Percentiles rank a stretch among this genome's conserved stretches.
These are phyloP conservation scores for Ceratobasidium sp. DNA, from an alignment of 1,284 basidiomycete genomes.

Conservation along the genomic window DNA sequence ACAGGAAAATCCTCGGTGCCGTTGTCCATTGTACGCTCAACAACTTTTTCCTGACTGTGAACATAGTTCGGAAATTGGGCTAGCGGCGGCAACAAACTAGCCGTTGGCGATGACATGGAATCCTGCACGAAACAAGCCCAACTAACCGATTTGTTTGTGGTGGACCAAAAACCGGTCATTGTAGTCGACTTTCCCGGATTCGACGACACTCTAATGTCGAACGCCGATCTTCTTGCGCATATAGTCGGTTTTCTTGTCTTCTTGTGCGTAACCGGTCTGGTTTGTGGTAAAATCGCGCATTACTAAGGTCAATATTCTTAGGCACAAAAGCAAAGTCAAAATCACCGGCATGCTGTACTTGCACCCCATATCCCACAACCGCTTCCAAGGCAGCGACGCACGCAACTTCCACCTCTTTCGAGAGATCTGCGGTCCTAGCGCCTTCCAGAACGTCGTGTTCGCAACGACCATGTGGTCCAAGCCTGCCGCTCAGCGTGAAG, in stretches of 20 bases:
- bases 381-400: constrained; percentile 65
- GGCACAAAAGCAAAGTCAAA: too few species aligned
- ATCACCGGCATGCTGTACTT: constrained; percentile 62
- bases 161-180: constrained; percentile 7
- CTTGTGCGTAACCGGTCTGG: not conserved
- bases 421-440: constrained; percentile 64
- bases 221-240: not conserved
- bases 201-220: not conserved
- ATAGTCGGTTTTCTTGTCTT: not conserved
- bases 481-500: not conserved
- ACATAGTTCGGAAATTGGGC: not conserved
- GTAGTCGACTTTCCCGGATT: constrained; percentile 10
- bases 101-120: not conserved
- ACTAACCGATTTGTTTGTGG: not conserved
- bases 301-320: too few species aligned
- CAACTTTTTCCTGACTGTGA: not conserved
- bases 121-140: not conserved
- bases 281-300: too few species aligned
- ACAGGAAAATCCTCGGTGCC: not conserved
- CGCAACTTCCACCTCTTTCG: constrained; percentile 67
- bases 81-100: not conserved
- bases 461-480: constrained; percentile 65
- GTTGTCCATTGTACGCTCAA: too few species aligned
- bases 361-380: constrained; percentile 67
- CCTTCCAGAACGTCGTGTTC: constrained; percentile 64